Base-by-base conservation (phyloP, 257 asterid genomes). In the Nicotiana undulata region DNA sequence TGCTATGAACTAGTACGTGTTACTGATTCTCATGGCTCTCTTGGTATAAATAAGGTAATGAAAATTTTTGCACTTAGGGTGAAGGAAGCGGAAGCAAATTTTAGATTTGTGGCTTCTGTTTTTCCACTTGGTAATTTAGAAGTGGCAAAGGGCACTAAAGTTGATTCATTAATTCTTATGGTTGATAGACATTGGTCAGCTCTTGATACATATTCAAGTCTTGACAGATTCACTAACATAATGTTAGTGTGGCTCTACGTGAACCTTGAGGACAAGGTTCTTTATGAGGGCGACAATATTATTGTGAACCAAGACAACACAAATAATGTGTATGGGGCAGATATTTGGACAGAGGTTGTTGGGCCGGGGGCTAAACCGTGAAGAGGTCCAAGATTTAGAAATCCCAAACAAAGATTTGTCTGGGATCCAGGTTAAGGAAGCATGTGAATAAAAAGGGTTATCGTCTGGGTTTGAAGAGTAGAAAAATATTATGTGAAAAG, bases 11-110 rank as follows among this genome's bases (percentile, higher is more conserved):
- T 94, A 59, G 95, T 85, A 82, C 96, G 98, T 74, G 65, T 93
- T 34, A 91, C 88, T 87, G 97, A 91, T 83, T 94, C 95, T 81
- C 95, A 90, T 59, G 98, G 91, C 40, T 95, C 86, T 86, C 90
- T 91, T 87, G 97, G 91, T 15, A 95, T 95, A 77, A 90, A 97
- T 83, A 90, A 95, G 84, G 98, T 97, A 82, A 95, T 93, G 98
- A 95, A 93, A 85, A 81, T 95, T 80, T 94, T 93, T 34, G 98
- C 97, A 74, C 90, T 95, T 85, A 93, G 97, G 85, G 88, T 89
- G 81, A 83, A 86, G 76, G 98, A 95, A 84, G 97, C 92, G 93
- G 96, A 90, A 59, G 97, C 92, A 82, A 94, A 92, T 85, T 94
- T 94, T 87, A 93, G 98, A 86, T 97, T 93, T 15, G 95, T 94